phyloP scores from a whole-genome alignment of 2,329 filamentous ascomycete genomes.

The Chaetomium strumarium region DNA sequence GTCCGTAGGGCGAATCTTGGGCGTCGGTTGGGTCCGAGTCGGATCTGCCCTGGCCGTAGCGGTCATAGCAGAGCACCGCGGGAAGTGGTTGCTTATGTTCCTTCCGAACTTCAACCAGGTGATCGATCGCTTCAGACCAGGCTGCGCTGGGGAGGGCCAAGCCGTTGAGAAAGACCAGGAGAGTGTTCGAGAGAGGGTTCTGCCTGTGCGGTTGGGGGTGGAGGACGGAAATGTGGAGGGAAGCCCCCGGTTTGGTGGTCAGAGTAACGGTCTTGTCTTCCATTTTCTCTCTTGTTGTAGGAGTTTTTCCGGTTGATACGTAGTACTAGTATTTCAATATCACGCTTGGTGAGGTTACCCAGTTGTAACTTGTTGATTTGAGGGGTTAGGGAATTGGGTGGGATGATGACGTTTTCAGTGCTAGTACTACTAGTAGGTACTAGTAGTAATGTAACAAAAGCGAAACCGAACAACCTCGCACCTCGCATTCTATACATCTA shows the following conservation, averaged over 20 bases:
- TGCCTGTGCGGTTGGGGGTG: neutral
- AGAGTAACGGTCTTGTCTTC: slow-evolving; percentile 15
- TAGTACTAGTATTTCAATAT: neutral
- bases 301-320: too few species aligned
- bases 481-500: too few species aligned
- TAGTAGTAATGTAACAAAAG: too few species aligned
- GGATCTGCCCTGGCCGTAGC: slow-evolving; percentile 48
- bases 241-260: slow-evolving; percentile 19
- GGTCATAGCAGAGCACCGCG: slow-evolving; percentile 49
- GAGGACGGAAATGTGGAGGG: slow-evolving; percentile 16
- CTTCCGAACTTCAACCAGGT: slow-evolving; percentile 11
- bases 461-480: too few species aligned
- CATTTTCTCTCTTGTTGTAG: slow-evolving; percentile 7
- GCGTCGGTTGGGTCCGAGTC: slow-evolving; percentile 44
- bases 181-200: slow-evolving; percentile 12
- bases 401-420: too few species aligned
- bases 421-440: too few species aligned
- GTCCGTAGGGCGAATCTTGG: slow-evolving; percentile 36
- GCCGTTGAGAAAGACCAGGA: slow-evolving; percentile 26
- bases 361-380: too few species aligned
- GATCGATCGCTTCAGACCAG: slow-evolving; percentile 19
- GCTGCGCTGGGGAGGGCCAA: slow-evolving; percentile 17
- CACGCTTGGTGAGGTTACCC: too few species aligned
- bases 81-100: slow-evolving; percentile 24
- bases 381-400: neutral